phyloP scores from a whole-genome alignment of 2,329 filamentous ascomycete genomes.

The Dryadomyces quercus-mongolicae region DNA sequence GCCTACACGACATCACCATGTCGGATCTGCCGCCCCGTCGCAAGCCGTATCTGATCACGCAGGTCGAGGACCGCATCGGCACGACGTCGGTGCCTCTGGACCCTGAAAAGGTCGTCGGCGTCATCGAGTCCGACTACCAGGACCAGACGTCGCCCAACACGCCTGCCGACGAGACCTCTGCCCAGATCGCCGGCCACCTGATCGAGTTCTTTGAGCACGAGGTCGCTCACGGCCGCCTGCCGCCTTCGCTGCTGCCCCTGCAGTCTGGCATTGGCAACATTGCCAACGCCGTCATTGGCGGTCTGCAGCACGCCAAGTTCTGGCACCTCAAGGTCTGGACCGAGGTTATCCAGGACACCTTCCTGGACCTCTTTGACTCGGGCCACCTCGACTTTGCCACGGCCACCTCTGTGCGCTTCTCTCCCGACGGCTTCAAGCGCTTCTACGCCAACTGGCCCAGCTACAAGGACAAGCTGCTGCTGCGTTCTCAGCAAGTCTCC shows the following conservation, averaged over 20 bases:
- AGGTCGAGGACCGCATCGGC: constrained; percentile 77
- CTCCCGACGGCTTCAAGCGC: constrained; percentile 77
- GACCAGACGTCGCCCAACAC: constrained; percentile 65
- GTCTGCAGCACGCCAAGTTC: constrained; percentile 71
- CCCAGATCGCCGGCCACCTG: constrained; percentile 63
- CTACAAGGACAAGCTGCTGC: constrained; percentile 71
- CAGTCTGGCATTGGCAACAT: constrained; percentile 87
- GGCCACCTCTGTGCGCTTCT: constrained; percentile 82
- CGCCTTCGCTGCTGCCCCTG: constrained; percentile 45
- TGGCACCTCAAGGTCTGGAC: constrained; percentile 86
- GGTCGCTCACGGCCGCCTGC: constrained; percentile 65
- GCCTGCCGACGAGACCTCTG: constrained; percentile 60
- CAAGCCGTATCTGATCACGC: constrained; percentile 79
- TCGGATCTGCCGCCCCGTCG: constrained; percentile 69
- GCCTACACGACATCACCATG: constrained; percentile 83
- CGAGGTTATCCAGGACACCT: constrained; percentile 84
- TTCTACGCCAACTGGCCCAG: constrained; percentile 79
- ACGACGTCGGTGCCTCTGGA: constrained; percentile 73
- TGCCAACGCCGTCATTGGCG: constrained; percentile 81
- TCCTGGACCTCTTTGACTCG: constrained; percentile 84
- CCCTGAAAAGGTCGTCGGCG: constrained; percentile 67
- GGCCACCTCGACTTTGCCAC: constrained; percentile 83
- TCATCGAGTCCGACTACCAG: constrained; percentile 75
- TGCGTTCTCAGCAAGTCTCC: constrained; percentile 77
- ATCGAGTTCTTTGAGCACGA: constrained; percentile 81